A percentile compares a stretch with the other conserved stretches of the same genome.
Conservation (phyloP, 495 filamentous ascomycete genomes). For the Aspergillus diversus region DNA sequence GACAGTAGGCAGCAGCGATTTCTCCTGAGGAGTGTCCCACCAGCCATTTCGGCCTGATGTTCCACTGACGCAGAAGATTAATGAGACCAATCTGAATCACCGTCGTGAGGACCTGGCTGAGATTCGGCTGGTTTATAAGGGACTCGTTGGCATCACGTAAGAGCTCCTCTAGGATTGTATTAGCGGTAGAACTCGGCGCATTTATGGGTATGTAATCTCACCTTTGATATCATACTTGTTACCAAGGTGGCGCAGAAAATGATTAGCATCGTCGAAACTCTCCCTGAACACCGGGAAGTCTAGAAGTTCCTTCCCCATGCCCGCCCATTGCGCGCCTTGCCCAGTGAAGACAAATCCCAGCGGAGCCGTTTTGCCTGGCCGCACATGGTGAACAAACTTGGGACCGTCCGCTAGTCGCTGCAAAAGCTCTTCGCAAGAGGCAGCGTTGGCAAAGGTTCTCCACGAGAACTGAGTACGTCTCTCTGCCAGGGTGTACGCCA, state of each 20-base stretch:
- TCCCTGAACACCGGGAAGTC: slow-evolving; percentile 32
- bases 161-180: neutral
- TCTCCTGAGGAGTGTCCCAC: slow-evolving; percentile 50
- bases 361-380: neutral
- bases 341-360: slow-evolving; percentile 12
- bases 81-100: neutral
- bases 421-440: no score
- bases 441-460: no score
- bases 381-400: neutral
- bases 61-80: neutral
- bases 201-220: neutral
- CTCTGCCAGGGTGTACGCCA: no score
- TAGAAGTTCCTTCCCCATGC: slow-evolving; percentile 10
- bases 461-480: no score
- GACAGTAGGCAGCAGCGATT: slow-evolving; percentile 40
- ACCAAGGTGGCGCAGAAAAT: slow-evolving; percentile 14
- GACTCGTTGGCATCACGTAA: neutral
- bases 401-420: neutral
- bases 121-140: neutral
- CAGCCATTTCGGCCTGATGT: slow-evolving; percentile 16
- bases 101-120: neutral
- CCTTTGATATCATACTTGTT: no score
- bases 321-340: slow-evolving; percentile 8
- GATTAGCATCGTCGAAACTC: slow-evolving; percentile 28
- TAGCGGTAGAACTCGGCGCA: neutral